A percentile compares a stretch with the other conserved stretches of the same genome.
Conservation (phyloP, 805 yeast species). For the Komagataella pastoris region DNA sequence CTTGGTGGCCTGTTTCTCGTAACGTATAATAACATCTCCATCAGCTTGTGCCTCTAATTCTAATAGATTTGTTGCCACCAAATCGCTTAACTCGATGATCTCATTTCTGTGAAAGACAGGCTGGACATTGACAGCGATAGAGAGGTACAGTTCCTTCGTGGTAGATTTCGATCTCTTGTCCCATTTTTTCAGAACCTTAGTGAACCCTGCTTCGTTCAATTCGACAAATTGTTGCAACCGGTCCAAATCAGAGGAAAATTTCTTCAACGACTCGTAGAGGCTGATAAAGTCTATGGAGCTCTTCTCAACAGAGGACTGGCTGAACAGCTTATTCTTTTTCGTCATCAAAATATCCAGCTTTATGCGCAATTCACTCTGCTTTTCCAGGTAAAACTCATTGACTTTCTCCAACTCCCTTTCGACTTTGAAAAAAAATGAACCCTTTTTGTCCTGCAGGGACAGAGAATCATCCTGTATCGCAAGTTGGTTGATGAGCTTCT, state of each 20-base stretch:
- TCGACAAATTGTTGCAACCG: conserved; percentile 89
- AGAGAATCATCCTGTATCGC: conserved; percentile 23
- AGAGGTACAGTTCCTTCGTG: conserved; percentile 81
- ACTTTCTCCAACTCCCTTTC: conserved; percentile 95
- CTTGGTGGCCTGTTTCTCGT: conserved; percentile 7
- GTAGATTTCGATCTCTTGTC: conserved; percentile 92
- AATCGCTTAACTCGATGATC: conserved; percentile 72
- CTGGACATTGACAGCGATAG: conserved; percentile 90
- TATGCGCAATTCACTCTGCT: conserved; percentile 76
- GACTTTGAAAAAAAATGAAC: conserved; percentile 75
- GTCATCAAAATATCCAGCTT: conserved; percentile 64
- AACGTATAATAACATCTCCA: conserved; percentile 17
- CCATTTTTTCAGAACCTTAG: conserved; percentile 95
- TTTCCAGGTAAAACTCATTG: conserved; percentile 80
- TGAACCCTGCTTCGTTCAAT: conserved; percentile 89
- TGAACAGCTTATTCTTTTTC: conserved; percentile 41
- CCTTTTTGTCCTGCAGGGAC: conserved; percentile 73
- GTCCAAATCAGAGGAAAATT: conserved; percentile 79
- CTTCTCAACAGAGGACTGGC: conserved; percentile 26
- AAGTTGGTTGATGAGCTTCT: conserved; percentile 79
- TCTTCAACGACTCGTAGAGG: conserved; percentile 76
- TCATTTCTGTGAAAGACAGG: conserved; percentile 91
- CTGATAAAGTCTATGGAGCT: conserved; percentile 71
- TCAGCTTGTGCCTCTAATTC: conserved; percentile 65
- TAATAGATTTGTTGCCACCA: conserved; percentile 49